A percentile compares a stretch with the other conserved stretches of the same genome.
Conservation (phyloP, 1,284 basidiomycete genomes). For the Erythrobasidium hasegawianum region DNA sequence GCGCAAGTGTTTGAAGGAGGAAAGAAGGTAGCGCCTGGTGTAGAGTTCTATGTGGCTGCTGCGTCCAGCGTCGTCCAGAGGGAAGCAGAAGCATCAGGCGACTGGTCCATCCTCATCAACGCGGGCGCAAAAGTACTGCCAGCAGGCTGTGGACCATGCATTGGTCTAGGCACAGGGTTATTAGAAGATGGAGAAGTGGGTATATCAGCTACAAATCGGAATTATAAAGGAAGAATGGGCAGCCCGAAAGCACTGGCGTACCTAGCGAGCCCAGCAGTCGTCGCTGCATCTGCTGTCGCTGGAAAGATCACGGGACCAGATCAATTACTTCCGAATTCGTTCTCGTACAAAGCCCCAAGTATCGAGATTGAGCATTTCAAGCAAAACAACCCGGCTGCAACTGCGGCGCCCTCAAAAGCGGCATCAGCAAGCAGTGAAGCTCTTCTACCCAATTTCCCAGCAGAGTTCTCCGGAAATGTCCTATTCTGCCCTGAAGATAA, state of each 20-base stretch:
- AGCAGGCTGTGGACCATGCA: constrained; percentile 96
- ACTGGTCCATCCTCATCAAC: constrained; percentile 81
- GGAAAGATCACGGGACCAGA: constrained; percentile 86
- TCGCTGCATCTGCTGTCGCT: constrained; percentile 88
- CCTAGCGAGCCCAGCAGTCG: constrained; percentile 91
- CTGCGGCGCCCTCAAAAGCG: constrained; percentile 44
- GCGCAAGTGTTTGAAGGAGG: constrained; percentile 72
- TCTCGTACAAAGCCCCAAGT: constrained; percentile 53
- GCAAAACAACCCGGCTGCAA: constrained; percentile 29
- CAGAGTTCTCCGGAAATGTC: constrained; percentile 73
- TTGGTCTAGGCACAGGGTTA: constrained; percentile 87
- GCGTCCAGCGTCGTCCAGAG: constrained; percentile 87
- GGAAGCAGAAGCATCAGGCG: constrained; percentile 76
- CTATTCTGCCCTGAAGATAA: constrained; percentile 96
- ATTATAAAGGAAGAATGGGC: constrained; percentile 99
- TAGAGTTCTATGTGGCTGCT: constrained; percentile 97
- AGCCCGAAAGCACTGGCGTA: constrained; percentile 92
- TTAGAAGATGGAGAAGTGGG: constrained; percentile 91
- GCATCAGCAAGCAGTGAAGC: constrained; percentile 53
- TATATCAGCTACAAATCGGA: constrained; percentile 96
- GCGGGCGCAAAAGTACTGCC: constrained; percentile 90
- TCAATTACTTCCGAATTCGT: constrained; percentile 53
- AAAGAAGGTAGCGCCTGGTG: constrained; percentile 77
- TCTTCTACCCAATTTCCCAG: constrained; percentile 75
- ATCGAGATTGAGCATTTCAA: constrained; percentile 50